phyloP scores from a whole-genome alignment of 768 basidiomycete genomes.

The Lactifluus echinatus region DNA sequence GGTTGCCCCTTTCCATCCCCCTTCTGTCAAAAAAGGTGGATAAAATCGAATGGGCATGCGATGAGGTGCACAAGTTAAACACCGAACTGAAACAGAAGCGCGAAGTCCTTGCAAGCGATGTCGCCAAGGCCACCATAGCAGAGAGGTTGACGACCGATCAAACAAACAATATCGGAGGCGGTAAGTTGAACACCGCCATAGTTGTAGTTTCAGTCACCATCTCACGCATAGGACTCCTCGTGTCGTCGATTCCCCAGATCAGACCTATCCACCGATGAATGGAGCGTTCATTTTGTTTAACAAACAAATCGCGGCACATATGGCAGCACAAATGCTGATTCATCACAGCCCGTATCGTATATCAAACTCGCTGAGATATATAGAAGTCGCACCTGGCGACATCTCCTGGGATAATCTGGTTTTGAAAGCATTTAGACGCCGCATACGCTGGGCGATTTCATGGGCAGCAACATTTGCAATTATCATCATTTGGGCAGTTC shows the following conservation, averaged over 20 bases:
- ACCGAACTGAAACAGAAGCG: constrained; percentile 23
- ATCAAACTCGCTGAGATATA: constrained; percentile 46
- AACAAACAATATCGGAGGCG: constrained; percentile 18
- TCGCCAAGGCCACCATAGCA: constrained; percentile 19
- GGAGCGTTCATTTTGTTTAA: constrained; percentile 89
- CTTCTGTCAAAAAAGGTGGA: constrained; percentile 88
- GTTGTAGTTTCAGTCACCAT: constrained; percentile 8
- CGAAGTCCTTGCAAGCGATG: constrained; percentile 25
- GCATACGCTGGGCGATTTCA: constrained; percentile 36
- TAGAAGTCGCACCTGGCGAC: constrained; percentile 80
- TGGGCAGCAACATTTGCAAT: constrained; percentile 72
- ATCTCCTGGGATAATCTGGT: constrained; percentile 89
- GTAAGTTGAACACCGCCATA: constrained; percentile 21
- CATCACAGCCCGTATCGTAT: constrained; percentile 83
- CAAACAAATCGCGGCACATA: constrained; percentile 88
- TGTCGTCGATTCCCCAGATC: no score
- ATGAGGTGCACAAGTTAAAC: constrained; percentile 52
- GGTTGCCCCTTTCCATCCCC: constrained; percentile 46
- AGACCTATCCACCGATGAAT: constrained; percentile 30
- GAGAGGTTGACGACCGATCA: constrained; percentile 19
- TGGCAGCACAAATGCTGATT: constrained; percentile 65
- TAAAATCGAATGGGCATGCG: constrained; percentile 81
- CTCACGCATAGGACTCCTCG: constrained; percentile 14
- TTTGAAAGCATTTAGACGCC: constrained; percentile 77
- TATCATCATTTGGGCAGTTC: constrained; percentile 84